These are phyloP conservation scores for Dipodascopsis uninucleata DNA, from an alignment of 805 yeast genomes.

Conservation along the genomic window DNA sequence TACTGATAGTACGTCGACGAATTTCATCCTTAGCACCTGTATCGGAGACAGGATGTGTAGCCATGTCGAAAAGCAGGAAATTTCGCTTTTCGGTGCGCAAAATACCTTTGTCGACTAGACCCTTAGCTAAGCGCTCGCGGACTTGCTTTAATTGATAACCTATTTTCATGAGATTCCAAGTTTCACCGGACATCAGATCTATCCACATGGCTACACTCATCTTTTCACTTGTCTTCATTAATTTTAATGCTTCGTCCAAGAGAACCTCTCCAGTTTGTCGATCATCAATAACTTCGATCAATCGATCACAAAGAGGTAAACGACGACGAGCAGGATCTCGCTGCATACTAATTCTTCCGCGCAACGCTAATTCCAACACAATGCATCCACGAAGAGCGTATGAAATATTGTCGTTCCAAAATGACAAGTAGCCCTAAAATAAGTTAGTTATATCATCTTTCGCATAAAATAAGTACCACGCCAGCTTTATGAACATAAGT, in stretches of 20 bases:
- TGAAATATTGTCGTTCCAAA: conserved; percentile 97
- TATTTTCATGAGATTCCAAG: conserved; percentile 94
- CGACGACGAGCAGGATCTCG: conserved; percentile 90
- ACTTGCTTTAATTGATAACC: conserved; percentile 96
- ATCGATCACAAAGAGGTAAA: conserved; percentile 80
- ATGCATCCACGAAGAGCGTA: conserved; percentile 95
- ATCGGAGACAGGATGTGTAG: conserved; percentile 95
- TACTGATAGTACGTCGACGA: conserved; percentile 62
- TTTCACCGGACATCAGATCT: conserved; percentile 85
- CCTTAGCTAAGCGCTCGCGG: conserved; percentile 92
- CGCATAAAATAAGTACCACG: not conserved
- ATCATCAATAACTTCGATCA: conserved; percentile 80
- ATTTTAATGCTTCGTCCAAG: conserved; percentile 85
- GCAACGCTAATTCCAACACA: conserved; percentile 82
- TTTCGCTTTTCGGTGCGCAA: conserved; percentile 93
- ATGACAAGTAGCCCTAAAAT: conserved; percentile 75
- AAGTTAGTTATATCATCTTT: not conserved
- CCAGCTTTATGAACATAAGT: not conserved
- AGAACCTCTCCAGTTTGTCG: conserved; percentile 91
- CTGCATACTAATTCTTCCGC: conserved; percentile 82
- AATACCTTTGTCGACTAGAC: conserved; percentile 94
- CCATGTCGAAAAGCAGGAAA: conserved; percentile 94
- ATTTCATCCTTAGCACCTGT: conserved; percentile 77
- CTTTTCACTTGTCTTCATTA: conserved; percentile 82
- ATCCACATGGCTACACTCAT: conserved; percentile 87